Base-by-base conservation (phyloP, 306 rosid genomes). In the Hippophae rhamnoides region DNA sequence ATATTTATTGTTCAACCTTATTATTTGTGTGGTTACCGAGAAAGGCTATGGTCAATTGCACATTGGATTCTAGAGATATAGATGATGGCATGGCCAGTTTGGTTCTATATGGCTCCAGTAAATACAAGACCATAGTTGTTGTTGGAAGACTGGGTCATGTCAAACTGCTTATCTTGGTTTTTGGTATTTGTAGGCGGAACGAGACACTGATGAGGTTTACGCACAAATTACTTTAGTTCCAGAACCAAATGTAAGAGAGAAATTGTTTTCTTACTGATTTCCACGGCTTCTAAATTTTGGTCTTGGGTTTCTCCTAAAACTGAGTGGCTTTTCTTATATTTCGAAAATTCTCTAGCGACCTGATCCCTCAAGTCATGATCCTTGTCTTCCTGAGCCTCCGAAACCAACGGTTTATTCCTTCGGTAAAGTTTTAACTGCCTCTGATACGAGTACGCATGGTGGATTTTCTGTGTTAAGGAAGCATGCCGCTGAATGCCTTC, bases 381-480 rank as follows among this genome's bases (percentile, higher is more conserved):
- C 79, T 14, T 47, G 70, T 54, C 44, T 43, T 41, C 43, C 60
- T 12, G 93, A 85, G 53, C 65, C 57, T 68, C 75, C 69, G 14
- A 81, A 72, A 58, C 81, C 86, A 0, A 61, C 60, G 3, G 80
- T 82, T 44, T 82, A 85, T 69, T 62, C 89, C 0, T 92, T 92
- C 82, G 69, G 79, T 79, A 92, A 92, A 80, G 84, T 88, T 50
- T 74, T 92, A 47, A 92, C 98, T 8, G 95, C 96, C 3, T 92
- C 96, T 1, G 98, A 92, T 75, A 92, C 98, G 0, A 92, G 98
- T 70, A 92, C 98, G 13, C 98, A 92, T 71, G 98, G 98, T 0
- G 98, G 98, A 23, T 92, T 92, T 77, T 92, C 98, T 12, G 93
- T 92, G 75, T 82, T 85, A 3, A 78, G 98, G 46, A 92, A 85